Conservation (phyloP, 495 filamentous ascomycete species). For the Tuber calosporum region DNA sequence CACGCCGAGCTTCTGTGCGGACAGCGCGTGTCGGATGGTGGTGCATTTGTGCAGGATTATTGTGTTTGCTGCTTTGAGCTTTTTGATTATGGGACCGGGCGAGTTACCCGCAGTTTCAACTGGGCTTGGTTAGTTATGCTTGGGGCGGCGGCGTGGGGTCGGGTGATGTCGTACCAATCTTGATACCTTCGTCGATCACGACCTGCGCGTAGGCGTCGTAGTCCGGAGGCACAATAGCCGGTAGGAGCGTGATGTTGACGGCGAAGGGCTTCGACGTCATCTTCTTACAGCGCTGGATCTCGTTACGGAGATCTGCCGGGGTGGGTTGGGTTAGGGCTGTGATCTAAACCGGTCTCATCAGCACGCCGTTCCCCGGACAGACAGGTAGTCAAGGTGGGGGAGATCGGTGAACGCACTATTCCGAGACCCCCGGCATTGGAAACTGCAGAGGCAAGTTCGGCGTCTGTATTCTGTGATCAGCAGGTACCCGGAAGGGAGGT, state of each 20-base stretch:
- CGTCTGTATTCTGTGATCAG: constrained; percentile 49
- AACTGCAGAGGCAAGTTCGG: constrained; percentile 86
- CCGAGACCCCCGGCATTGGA: constrained; percentile 92
- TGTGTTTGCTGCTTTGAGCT: constrained; percentile 71
- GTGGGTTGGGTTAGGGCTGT: constrained; percentile 93
- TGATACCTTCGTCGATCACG: constrained; percentile 86
- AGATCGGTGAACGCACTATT: constrained; percentile 49
- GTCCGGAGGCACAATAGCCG: constrained; percentile 79
- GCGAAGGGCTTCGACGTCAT: constrained; percentile 88
- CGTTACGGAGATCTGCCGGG: constrained; percentile 84
- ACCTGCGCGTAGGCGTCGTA: constrained; percentile 88
- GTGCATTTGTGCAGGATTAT: constrained; percentile 96
- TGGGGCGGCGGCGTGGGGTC: background rate
- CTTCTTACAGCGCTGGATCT: constrained; percentile 77
- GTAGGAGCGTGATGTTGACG: constrained; percentile 93
- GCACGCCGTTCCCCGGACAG: background rate
- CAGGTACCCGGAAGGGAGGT: constrained; percentile 48
- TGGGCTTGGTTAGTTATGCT: background rate
- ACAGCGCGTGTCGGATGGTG: constrained; percentile 86
- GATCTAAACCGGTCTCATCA: constrained; percentile 44
- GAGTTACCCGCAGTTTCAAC: constrained; percentile 96
- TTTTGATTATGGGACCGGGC: constrained; percentile 80
- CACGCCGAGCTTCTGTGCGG: constrained; percentile 86
- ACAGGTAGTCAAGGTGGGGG: background rate
- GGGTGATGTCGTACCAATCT: constrained; percentile 47